Evolutionary conservation across 2,329 filamentous ascomycete genomes (phyloP), one percentile per base, ranked within the genome.

Genomic region (Cercospora brassicicola): DNA sequence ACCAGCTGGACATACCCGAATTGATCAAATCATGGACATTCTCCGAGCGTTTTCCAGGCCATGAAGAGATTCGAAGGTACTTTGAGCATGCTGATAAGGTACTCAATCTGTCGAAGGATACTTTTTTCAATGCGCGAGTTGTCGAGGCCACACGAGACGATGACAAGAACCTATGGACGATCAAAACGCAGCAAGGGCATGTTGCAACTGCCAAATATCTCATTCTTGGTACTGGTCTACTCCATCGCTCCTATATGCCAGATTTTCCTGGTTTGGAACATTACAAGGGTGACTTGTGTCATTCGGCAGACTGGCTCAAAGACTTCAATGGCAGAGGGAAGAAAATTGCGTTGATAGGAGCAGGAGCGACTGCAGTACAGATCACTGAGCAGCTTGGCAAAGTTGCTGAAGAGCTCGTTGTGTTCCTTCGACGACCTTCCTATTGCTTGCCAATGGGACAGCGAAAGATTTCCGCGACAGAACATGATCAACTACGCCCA

Each of bases 361-460:
- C 79, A 8, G 81, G 81, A 6, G 79, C 80, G 2, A 81, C 81
- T 0, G 81, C 78, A 4, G 78, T 83, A 3, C 81, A 83, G 63
- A 76, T 78, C 33, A 76, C 75, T 2, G 77, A 79, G 48, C 76
- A 78, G 64, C 69, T 75, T 2, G 74, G 74, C 39, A 74, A 75
- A 48, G 69, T 76, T 31, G 76, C 76, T 20, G 70, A 68, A 1
- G 79, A 79, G 1, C 76, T 91, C 2, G 83, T 81, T 0, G 86
- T 91, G 28, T 90, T 91, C 76, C 86, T 91, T 71, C 84, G 89
- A 10, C 90, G 88, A 1, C 89, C 89, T 0, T 90, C 90, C 66
- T 80, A 90, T 4, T 86, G 86, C 0, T 73, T 91, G 2, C 88
- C 88, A 0, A 89, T 90, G 86, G 81, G 83, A 3, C 83, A 84